phyloP scores from a whole-genome alignment of 2,329 filamentous ascomycete species.

The Monosporascus ibericus region DNA sequence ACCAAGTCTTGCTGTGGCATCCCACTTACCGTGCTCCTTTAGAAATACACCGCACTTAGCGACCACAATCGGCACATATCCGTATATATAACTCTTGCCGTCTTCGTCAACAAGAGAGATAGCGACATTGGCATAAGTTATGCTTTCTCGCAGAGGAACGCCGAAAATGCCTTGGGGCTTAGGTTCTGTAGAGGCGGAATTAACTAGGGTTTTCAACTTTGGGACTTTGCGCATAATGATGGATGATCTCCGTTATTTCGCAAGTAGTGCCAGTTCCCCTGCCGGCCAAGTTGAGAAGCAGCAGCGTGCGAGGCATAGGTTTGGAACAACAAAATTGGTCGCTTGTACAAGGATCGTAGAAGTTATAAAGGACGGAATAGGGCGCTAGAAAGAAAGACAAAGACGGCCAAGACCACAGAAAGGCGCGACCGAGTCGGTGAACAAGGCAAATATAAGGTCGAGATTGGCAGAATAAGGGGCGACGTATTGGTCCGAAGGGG shows the following conservation, averaged over 20 bases:
- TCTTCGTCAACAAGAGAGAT: slow-evolving; percentile 92
- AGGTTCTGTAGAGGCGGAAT: slow-evolving; percentile 29
- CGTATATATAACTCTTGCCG: slow-evolving; percentile 94
- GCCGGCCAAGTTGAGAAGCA: too few relatives aligned
- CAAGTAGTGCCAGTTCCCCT: too few relatives aligned
- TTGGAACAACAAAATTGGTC: too few relatives aligned
- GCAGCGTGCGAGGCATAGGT: too few relatives aligned
- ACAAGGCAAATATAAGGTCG: neutral
- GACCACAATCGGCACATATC: slow-evolving; percentile 96
- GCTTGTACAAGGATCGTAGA: too few relatives aligned
- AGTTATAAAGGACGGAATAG: neutral
- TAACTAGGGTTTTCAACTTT: slow-evolving; percentile 17
- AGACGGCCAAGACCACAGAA: neutral
- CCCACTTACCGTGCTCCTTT: slow-evolving; percentile 84
- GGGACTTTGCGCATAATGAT: slow-evolving; percentile 7
- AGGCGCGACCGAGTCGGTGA: neutral
- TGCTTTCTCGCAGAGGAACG: slow-evolving; percentile 86
- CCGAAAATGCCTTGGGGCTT: slow-evolving; percentile 80
- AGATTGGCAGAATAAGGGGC: neutral
- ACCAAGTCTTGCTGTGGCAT: neutral
- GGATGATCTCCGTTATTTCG: neutral
- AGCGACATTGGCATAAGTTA: slow-evolving; percentile 95
- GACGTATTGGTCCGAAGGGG: slow-evolving; percentile 7
- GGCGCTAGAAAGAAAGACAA: neutral
- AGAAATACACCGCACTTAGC: slow-evolving; percentile 96